Base-by-base conservation (phyloP, 441 rosid genomes). In the Croton laevigatus region DNA sequence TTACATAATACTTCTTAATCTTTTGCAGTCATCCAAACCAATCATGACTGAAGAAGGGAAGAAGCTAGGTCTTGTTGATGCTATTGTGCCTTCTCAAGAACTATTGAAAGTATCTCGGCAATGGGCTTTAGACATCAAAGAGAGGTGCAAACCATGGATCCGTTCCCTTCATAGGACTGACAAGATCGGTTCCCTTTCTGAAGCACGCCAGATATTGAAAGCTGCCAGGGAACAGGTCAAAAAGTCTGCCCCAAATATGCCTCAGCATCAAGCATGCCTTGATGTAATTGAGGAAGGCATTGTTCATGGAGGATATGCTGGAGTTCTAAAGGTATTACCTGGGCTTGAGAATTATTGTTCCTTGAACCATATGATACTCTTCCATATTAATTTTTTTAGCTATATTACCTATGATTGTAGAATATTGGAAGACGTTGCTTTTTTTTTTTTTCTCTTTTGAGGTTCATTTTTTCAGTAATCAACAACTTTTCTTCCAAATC, bases 231-330 rank as follows among this genome's bases (percentile, higher is more conserved):
- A 76, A 76, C 86, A 89, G 77, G 92, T 91, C 68, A 89, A 82
- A 87, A 90, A 76, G 83, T 76, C 84, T 72, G 90, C 97, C 62
- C 87, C 84, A 63, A 88, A 94, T 84, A 75, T 88, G 90, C 97
- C 97, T 69, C 97, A 90, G 85, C 94, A 91, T 80, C 91, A 75
- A 67, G 97, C 82, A 71, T 85, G 88, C 76, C 85, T 94, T 75
- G 96, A 92, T 80, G 94, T 90, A 65, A 92, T 94, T 23, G 98
- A 94, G 84, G 98, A 88, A 68, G 99, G 99, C 68, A 76, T 92
- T 67, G 40, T 88, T 78, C 94, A 89, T 83, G 99, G 98, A 77
- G 98, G 98, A 78, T 89, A 92, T 71, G 83, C 45, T 68, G 99
- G 99, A 40, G 89, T 89, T 81, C 82, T 94, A 10, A 89, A 89